phyloP scores from a whole-genome alignment of 306 rosid genomes.

The Trifolium dubium region DNA sequence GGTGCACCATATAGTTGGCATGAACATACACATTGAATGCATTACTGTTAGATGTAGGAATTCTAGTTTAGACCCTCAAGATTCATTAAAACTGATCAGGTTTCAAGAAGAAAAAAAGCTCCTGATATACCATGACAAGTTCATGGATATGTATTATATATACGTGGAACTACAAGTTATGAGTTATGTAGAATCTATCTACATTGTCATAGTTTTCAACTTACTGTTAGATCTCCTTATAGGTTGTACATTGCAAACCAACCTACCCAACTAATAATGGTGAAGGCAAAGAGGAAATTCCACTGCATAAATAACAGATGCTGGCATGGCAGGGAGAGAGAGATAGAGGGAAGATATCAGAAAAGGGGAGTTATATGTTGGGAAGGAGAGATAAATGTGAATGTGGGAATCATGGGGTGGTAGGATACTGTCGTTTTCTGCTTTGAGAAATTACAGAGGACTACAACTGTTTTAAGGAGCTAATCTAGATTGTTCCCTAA shows the following conservation, averaged over 20 bases:
- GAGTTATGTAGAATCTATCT: not conserved
- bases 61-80: conserved; percentile 24
- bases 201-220: conserved; percentile 7
- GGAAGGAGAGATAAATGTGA: not conserved
- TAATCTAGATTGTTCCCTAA: not conserved
- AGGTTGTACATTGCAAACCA: not conserved
- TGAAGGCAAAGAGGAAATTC: not conserved
- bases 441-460: not conserved
- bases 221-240: not conserved
- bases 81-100: conserved; percentile 13
- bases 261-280: conserved; percentile 4
- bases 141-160: not conserved
- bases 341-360: not conserved
- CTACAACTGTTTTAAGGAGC: not conserved
- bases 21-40: conserved; percentile 14
- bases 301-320: not conserved
- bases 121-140: not conserved
- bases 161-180: not conserved
- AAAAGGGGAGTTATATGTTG: not conserved
- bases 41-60: conserved; percentile 12
- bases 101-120: conserved; percentile 18
- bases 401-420: not conserved
- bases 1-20: conserved; percentile 8
- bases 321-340: not conserved
- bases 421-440: not conserved